A percentile compares a stretch with the other conserved stretches of the same genome.
These are phyloP conservation scores for Agrocybe pediades DNA, from an alignment of 768 basidiomycete genomes.

Conservation along the genomic window DNA sequence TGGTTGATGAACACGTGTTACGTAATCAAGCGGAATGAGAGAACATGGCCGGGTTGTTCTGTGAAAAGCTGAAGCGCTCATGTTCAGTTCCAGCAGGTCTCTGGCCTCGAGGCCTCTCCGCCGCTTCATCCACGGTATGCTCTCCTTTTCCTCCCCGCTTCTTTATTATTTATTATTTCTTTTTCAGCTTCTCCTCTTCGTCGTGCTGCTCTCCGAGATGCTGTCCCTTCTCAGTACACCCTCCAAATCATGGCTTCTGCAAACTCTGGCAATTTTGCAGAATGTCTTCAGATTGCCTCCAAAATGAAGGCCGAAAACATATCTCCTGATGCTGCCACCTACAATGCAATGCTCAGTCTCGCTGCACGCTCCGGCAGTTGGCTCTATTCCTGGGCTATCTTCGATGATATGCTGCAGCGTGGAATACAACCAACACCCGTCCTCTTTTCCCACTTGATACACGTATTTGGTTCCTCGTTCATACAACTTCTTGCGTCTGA, in stretches of 20 bases:
- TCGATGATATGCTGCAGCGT: constrained; percentile 65
- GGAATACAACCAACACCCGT: constrained; percentile 50
- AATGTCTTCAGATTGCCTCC: constrained; percentile 45
- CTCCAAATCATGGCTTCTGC: constrained; percentile 38
- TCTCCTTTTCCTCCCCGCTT: too few species aligned
- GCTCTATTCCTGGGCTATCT: constrained; percentile 61
- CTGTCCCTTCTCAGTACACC: constrained; percentile 26
- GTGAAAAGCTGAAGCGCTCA: neutral
- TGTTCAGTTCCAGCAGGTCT: neutral
- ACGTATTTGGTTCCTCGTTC: constrained; percentile 37
- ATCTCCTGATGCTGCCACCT: constrained; percentile 54
- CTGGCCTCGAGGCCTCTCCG: neutral
- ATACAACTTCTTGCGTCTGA: neutral
- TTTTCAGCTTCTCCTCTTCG: constrained; percentile 2
- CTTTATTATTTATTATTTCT: neutral
- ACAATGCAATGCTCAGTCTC: constrained; percentile 56
- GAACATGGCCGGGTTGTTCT: too few species aligned
- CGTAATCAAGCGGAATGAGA: constrained; percentile 14
- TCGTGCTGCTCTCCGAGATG: constrained; percentile 1
- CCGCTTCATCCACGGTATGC: constrained; percentile 1
- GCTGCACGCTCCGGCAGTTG: constrained; percentile 43
- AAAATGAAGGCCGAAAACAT: constrained; percentile 62
- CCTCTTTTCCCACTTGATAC: constrained; percentile 61
- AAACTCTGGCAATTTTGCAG: constrained; percentile 33
- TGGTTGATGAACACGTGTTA: constrained; percentile 24